Evolutionary conservation across 352 stramenopile genomes (phyloP).

Genomic region (Globisporangium mamillatum): DNA sequence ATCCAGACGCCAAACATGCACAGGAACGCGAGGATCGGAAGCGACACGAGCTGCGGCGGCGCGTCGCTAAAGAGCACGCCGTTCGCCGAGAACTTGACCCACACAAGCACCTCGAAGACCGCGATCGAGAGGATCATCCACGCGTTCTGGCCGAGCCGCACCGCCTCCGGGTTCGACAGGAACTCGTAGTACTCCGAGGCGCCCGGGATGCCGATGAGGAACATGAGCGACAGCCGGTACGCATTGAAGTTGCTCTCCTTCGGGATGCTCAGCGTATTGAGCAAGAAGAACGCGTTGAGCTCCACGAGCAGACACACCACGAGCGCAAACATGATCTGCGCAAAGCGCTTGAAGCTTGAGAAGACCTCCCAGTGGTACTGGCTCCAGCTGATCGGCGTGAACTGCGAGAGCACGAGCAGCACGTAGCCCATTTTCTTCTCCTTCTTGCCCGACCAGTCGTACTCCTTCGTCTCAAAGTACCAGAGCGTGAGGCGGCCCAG

Average conservation of each 20-base stretch:
- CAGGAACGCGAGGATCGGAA: conserved; percentile 59
- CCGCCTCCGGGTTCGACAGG: conserved; percentile 72
- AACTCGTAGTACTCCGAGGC: conserved; percentile 89
- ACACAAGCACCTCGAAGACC: conserved; percentile 76
- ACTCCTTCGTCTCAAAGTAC: conserved; percentile 85
- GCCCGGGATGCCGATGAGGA: conserved; percentile 76
- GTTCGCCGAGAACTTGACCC: conserved; percentile 74
- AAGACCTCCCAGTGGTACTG: conserved; percentile 92
- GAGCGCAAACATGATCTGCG: conserved; percentile 79
- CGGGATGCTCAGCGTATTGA: conserved; percentile 84
- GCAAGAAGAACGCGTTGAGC: conserved; percentile 93
- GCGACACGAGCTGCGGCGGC: conserved; percentile 49
- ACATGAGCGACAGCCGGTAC: conserved; percentile 73
- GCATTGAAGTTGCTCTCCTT: conserved; percentile 88
- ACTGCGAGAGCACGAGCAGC: conserved; percentile 76
- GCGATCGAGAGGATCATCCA: conserved; percentile 83
- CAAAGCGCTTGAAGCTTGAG: conserved; percentile 88
- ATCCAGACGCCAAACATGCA: conserved; percentile 77
- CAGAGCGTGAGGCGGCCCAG: conserved; percentile 70
- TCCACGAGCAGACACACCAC: conserved; percentile 86
- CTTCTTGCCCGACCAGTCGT: conserved; percentile 87
- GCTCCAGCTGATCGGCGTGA: conserved; percentile 87
- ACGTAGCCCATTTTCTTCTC: conserved; percentile 69
- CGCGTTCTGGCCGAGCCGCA: conserved; percentile 74
- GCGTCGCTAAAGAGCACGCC: conserved; percentile 58